Base-by-base conservation (phyloP, 1,284 basidiomycete genomes). In the Heterobasidion parviporum region DNA sequence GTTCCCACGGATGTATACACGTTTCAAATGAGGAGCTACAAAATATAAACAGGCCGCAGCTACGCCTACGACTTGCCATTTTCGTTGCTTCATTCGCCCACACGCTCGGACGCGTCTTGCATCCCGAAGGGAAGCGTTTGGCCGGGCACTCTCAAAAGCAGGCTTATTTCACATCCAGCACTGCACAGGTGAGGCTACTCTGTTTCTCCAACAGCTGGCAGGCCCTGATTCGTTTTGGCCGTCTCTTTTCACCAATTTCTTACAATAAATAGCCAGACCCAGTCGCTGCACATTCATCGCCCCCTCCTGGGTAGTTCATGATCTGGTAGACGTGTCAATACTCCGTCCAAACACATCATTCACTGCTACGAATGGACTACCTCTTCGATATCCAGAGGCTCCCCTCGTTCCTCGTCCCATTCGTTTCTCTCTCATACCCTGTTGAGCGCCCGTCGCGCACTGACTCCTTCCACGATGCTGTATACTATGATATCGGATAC, bases 401-500 rank as follows among this genome's bases (percentile, higher is more conserved):
- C 51, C 74, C 76, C 26, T 68, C 76, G 36, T 80, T 76, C 59
- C 64, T 87, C 58, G 62, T 76, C 52, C 86, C 88, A 35, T 92
- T 93, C 73, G 72, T 89, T 69, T 72, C 79, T 9, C 82, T 94
- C 59, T 91, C 89, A 8, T 85, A 92, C 70, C 87, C 85, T 32
- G 77, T 78, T 14, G 59, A 72, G 9, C 66, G 76, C 6, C 87
- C 89, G 14, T 60, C 66, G 12, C 62, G 75, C 47, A 75, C 82
- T 50, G 87, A 91, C 70, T 87, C 87, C 8, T 91, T 89, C 70
- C 80, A 73, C 26, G 66, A 82, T 65, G 81, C 83, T 33, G 58
- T 68, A 45, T 87, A 89, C 70, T 94, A 90, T 68, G 74, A 66
- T 55, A 83, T 81, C 46, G 92, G 92, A 10, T 72, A 74, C 18